Conservation (phyloP, 1,284 basidiomycete genomes). For the Moesziomyces antarcticus region DNA sequence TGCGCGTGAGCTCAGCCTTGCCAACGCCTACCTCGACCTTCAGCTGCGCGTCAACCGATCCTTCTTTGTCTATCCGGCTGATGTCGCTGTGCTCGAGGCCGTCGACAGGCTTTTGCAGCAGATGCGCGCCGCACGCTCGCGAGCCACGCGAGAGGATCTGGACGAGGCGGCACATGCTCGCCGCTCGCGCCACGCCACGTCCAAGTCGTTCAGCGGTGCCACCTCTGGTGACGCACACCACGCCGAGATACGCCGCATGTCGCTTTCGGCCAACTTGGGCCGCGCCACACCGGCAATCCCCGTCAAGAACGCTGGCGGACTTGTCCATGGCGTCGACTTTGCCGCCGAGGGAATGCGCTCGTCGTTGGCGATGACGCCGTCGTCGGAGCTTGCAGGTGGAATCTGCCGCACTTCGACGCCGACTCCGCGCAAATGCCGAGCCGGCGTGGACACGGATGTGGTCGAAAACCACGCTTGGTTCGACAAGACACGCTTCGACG, state of each 20-base stretch:
- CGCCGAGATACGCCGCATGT: constrained; percentile 19
- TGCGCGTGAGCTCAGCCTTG: constrained; percentile 75
- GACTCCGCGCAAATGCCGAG: constrained; percentile 24
- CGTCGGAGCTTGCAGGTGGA: constrained; percentile 16
- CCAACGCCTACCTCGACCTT: constrained; percentile 83
- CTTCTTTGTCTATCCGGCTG: constrained; percentile 93
- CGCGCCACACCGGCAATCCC: background rate
- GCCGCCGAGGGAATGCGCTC: constrained; percentile 11
- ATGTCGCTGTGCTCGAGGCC: constrained; percentile 79
- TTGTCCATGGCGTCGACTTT: constrained; percentile 1
- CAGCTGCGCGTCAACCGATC: constrained; percentile 74
- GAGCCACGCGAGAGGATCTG: constrained; percentile 8
- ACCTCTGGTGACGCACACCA: constrained; percentile 6
- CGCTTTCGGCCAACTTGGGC: constrained; percentile 12
- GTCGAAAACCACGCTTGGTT: constrained; percentile 76
- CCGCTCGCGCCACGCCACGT: constrained; percentile 15
- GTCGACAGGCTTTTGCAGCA: constrained; percentile 75
- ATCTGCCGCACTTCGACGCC: constrained; percentile 40
- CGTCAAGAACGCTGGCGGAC: background rate
- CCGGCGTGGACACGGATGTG: constrained; percentile 3
- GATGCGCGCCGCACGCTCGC: constrained; percentile 13
- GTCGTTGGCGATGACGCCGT: constrained; percentile 1
- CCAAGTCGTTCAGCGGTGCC: constrained; percentile 32
- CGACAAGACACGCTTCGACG: constrained; percentile 89
- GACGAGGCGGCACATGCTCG: constrained; percentile 9